Evolutionary conservation across 2,329 filamentous ascomycete genomes (phyloP).

Genomic region (Aspergillus fumigatiaffinis): DNA sequence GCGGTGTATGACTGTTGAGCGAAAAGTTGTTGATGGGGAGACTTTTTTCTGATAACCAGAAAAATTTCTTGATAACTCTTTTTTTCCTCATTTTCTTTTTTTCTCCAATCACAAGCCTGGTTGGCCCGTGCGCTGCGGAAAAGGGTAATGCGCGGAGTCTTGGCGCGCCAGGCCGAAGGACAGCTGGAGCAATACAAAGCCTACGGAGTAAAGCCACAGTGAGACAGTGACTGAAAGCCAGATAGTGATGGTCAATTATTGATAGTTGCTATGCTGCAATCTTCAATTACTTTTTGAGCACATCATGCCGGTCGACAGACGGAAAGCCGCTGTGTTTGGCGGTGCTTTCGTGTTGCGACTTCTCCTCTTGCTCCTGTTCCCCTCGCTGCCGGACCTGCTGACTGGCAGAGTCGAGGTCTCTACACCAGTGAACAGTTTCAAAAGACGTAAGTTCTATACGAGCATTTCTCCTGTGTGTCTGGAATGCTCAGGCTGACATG

Average conservation of each 20-base stretch:
- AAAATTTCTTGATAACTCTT: conserved; percentile 38
- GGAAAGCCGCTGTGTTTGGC: conserved; percentile 66
- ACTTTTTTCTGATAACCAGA: conserved; percentile 30
- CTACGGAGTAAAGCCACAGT: neutral
- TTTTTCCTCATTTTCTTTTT: conserved; percentile 21
- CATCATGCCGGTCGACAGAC: conserved; percentile 52
- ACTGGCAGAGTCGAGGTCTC: conserved; percentile 93
- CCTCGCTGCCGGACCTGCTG: conserved; percentile 76
- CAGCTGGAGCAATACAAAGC: conserved; percentile 13
- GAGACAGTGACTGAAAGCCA: neutral
- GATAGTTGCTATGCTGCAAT: conserved; percentile 6
- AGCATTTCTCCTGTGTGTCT: neutral
- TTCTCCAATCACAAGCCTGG: conserved; percentile 10
- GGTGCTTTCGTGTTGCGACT: conserved; percentile 75
- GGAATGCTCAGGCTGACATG: neutral
- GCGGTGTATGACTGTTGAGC: conserved; percentile 6
- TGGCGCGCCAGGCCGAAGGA: conserved; percentile 17
- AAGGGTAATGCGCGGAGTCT: conserved; percentile 21
- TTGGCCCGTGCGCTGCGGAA: conserved; percentile 32
- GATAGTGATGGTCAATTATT: neutral
- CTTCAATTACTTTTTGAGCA: neutral
- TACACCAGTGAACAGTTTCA: conserved; percentile 96
- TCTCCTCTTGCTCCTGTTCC: conserved; percentile 74
- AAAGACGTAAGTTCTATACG: conserved; percentile 66
- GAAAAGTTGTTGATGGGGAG: conserved; percentile 17